Percentiles rank a stretch among this genome's conserved stretches.
phyloP scores from a whole-genome alignment of 805 yeast genomes.

The Tetrapisispora taiwanensis region DNA sequence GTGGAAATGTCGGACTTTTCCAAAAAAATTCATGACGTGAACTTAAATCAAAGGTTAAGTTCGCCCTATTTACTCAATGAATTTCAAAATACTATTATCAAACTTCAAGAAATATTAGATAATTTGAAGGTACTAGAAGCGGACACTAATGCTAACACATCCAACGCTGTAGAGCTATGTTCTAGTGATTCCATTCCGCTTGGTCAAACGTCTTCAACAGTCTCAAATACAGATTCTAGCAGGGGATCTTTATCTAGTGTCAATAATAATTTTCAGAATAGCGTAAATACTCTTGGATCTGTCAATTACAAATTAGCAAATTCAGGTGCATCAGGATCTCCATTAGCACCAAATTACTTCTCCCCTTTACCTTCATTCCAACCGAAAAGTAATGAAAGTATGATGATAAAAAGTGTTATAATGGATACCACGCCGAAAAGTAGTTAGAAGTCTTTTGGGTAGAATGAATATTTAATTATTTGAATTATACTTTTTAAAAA shows the following conservation, averaged over 20 bases:
- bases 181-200: neutral
- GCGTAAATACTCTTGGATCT: neutral
- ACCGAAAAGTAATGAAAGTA: neutral
- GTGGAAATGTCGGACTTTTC: neutral
- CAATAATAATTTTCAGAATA: neutral
- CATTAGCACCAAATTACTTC: neutral
- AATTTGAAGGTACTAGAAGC: neutral
- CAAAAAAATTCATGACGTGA: neutral
- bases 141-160: too few species aligned
- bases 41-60: slow-evolving; percentile 1
- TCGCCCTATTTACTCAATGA: neutral
- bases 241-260: neutral
- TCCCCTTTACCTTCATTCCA: neutral
- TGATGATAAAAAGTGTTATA: neutral
- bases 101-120: neutral
- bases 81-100: neutral
- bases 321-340: neutral
- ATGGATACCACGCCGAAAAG: neutral
- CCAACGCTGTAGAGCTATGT: neutral
- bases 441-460: neutral
- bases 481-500: neutral
- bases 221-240: neutral
- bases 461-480: too few species aligned
- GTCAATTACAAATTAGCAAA: neutral
- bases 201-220: neutral